Base-by-base conservation (phyloP, 83 land plant genomes). In the Picea engelmannii region DNA sequence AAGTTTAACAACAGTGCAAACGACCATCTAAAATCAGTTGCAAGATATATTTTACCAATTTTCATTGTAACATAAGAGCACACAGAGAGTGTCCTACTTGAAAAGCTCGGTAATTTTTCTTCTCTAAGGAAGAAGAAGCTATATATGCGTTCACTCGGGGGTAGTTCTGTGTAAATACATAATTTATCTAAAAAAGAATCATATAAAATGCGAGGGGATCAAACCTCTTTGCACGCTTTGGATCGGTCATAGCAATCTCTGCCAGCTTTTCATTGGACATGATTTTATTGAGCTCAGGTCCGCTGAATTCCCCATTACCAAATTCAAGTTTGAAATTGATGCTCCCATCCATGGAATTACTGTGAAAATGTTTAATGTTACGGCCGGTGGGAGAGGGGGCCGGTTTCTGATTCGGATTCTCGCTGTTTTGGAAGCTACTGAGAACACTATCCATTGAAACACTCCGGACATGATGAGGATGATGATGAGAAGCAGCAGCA, bases 171-270 rank as follows among this genome's bases (percentile, higher is more conserved):
- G 59, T 12, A 55, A 55, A 55, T 12, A 55, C 59, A 55, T 55
- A 55, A 55, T 11, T 55, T 12, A 55, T 55, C 16, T 55, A 55
- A 55, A 12, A 12, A 55, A 12, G 15, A 12, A 55, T 55, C 15
- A 55, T 55, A 55, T 55, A 12, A 12, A 12, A 12, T 55, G 59
- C 13, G 15, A 55, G 59, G 59, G 59, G 59, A 20, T 15, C 80
- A 25, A 40, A 84, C 86, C 86, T 82, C 55, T 84, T 84, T 25
- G 85, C 86, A 15, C 86, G 85, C 68, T 83, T 84, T 59, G 86
- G 86, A 76, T 84, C 86, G 73, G 76, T 78, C 76, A 84, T 75
- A 55, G 86, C 86, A 73, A 84, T 84, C 79, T 84, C 86, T 64
- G 86, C 80, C 6, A 84, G 40, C 23, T 82, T 84, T 1, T 84